These are phyloP conservation scores for Daldinia bambusicola DNA, from an alignment of 495 filamentous ascomycete genomes.

Conservation along the genomic window DNA sequence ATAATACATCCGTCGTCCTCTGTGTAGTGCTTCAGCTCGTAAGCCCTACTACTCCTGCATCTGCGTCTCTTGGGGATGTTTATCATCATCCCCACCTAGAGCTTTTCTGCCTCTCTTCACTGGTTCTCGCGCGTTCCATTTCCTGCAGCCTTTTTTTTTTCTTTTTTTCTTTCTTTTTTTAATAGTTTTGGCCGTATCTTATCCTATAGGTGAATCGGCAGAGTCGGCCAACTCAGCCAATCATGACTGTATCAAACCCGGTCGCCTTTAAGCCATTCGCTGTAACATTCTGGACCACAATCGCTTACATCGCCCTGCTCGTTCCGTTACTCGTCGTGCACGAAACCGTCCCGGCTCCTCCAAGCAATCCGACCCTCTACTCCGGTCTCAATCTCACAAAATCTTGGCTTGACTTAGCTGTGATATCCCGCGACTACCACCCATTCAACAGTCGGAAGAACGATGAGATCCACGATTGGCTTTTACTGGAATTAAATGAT, in stretches of 20 bases:
- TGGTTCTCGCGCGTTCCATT: slow-evolving; percentile 26
- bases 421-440: slow-evolving; percentile 79
- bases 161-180: no score
- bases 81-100: slow-evolving; percentile 35
- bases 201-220: slow-evolving; percentile 31
- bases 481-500: slow-evolving; percentile 74
- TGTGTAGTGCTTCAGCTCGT: slow-evolving; percentile 5
- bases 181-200: slow-evolving; percentile 22
- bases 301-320: slow-evolving; percentile 75
- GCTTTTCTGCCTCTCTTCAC: slow-evolving; percentile 23
- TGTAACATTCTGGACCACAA: slow-evolving; percentile 76
- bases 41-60: slow-evolving; percentile 18
- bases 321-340: slow-evolving; percentile 78
- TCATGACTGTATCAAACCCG: slow-evolving; percentile 56
- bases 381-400: slow-evolving; percentile 78
- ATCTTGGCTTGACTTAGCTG: slow-evolving; percentile 86
- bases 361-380: slow-evolving; percentile 63
- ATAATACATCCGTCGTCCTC: slow-evolving; percentile 2
- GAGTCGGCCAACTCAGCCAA: slow-evolving; percentile 27
- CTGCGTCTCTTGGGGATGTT: slow-evolving; percentile 29
- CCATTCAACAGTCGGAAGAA: slow-evolving; percentile 89
- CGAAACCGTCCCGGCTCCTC: slow-evolving; percentile 76
- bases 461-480: slow-evolving; percentile 79
- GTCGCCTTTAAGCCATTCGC: slow-evolving; percentile 67
- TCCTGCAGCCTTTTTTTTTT: slow-evolving; percentile 41